Percentiles rank a stretch among this genome's conserved stretches.
phyloP scores from a whole-genome alignment of 352 stramenopile species.

The Globisporangium mamillatum region DNA sequence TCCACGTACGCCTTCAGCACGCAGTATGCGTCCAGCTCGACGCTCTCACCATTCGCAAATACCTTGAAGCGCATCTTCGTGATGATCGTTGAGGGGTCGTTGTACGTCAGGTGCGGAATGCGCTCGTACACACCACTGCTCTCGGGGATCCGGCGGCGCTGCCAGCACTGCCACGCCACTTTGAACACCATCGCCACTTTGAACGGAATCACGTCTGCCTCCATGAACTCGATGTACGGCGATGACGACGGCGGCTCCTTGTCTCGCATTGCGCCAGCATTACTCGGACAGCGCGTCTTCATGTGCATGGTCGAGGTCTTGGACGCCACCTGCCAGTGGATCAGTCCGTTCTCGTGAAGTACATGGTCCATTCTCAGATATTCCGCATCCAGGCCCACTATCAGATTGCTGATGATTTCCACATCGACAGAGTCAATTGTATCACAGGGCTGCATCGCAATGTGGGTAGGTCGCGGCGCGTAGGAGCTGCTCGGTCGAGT shows the following conservation, averaged over 20 bases:
- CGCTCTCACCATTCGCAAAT: constrained; percentile 2
- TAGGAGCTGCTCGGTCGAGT: not conserved
- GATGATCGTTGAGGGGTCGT: not conserved
- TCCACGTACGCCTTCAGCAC: constrained; percentile 5
- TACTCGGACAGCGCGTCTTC: not conserved
- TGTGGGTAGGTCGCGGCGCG: not conserved
- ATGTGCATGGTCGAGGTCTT: constrained; percentile 5
- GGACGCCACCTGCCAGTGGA: constrained; percentile 4
- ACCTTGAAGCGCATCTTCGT: constrained; percentile 7
- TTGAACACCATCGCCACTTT: constrained; percentile 4
- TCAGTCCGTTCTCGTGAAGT: constrained; percentile 2
- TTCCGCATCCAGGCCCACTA: not conserved
- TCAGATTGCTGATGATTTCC: not conserved
- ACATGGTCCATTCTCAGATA: constrained; percentile 7
- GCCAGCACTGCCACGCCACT: constrained; percentile 11
- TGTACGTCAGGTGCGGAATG: not conserved
- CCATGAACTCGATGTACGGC: constrained; percentile 8
- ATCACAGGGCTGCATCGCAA: not conserved
- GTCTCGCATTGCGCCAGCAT: not conserved
- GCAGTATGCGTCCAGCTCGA: constrained; percentile 1
- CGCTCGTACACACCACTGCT: not conserved
- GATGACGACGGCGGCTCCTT: not conserved
- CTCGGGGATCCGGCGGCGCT: not conserved
- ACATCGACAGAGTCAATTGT: not conserved
- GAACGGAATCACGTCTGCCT: constrained; percentile 12